Base-by-base conservation (phyloP, 2,329 filamentous ascomycete species). In the Pyrenochaeta sp. region DNA sequence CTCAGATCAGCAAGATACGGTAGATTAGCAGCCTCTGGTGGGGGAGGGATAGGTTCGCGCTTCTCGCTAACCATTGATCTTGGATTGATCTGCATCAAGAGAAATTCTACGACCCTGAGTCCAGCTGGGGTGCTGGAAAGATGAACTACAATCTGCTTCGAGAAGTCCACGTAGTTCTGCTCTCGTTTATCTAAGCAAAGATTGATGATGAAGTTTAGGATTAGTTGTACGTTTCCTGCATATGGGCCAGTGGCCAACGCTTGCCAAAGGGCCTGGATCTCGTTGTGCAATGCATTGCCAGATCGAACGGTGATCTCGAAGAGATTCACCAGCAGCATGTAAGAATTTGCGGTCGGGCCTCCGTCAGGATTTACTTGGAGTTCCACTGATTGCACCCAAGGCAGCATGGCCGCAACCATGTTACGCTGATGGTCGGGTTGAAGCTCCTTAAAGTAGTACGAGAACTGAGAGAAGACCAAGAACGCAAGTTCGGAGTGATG, bases 51-150 rank as follows among this genome's bases (percentile, higher is more conserved):
- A 21, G 67, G 58, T 38, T 71, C 67, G 35, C 83, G 81, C 70
- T 93, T 95, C 65, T 95, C 89, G 57, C 91, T 90, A 7, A 96
- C 91, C 93, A 99, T 97, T n/a, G 91, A 89, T 69, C 94, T 95
- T 1, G 95, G 93, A 0, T 85, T 89, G 51, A 99, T 91, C 55
- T 96, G 91, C 72, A 95, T 81, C 19, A 97, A 77, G 41, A 99
- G 79, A 58, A 96, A 96, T 54, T 99, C 94, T 8, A 99, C 87
- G 3, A 99, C 92, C 63, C 96, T 95, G 34, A 89, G 87, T 1
- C 92, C 92, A 2, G 92, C 85, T 66, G 73, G 88, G 63, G 82
- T 96, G 54, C 90, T 94, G 0, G 94, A 95, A 4, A 99, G 72
- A 68, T 96, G 97, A 1, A 99, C 95, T 11, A 97, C 91, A 38